Evolutionary conservation across 441 rosid genomes (phyloP).

Genomic region (Syzygium syzygioides): DNA sequence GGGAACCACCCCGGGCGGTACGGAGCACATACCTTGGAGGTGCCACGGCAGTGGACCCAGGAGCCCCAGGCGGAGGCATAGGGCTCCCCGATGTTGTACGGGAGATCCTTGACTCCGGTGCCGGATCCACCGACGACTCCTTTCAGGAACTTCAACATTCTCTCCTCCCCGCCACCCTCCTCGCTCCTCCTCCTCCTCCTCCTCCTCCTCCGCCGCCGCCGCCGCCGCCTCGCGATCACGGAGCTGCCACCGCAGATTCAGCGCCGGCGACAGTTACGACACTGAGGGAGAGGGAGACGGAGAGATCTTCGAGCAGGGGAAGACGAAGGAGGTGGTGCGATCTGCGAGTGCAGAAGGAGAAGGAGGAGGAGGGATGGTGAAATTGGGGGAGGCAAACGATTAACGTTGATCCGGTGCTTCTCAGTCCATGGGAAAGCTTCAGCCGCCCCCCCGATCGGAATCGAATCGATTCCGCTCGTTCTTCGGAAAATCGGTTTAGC

Average conservation of each 20-base stretch:
- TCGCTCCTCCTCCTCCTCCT: not conserved
- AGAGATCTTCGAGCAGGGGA: not conserved
- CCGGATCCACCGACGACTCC: slow-evolving; percentile 97
- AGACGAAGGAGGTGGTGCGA: not conserved
- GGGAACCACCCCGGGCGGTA: too few species aligned
- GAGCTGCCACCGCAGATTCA: not conserved
- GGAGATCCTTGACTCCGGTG: slow-evolving; percentile 88
- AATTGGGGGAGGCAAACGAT: not conserved
- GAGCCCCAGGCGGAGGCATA: slow-evolving; percentile 93
- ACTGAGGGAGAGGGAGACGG: not conserved
- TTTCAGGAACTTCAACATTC: slow-evolving; percentile 85
- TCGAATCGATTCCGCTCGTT: not conserved
- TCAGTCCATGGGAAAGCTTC: not conserved
- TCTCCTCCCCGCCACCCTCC: slow-evolving; percentile 3
- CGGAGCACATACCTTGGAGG: slow-evolving; percentile 49
- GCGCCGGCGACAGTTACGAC: not conserved
- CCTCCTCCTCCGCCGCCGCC: not conserved
- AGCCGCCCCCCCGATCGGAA: not conserved
- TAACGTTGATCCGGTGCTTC: not conserved
- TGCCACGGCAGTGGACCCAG: slow-evolving; percentile 90
- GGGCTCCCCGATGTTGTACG: slow-evolving; percentile 87
- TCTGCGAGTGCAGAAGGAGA: not conserved
- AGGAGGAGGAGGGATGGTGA: not conserved
- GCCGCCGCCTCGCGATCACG: not conserved
- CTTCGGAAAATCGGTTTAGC: not conserved